Evolutionary conservation across 306 rosid genomes (phyloP), one percentile per base, ranked within the genome.

Genomic region (Vicia sativa): DNA sequence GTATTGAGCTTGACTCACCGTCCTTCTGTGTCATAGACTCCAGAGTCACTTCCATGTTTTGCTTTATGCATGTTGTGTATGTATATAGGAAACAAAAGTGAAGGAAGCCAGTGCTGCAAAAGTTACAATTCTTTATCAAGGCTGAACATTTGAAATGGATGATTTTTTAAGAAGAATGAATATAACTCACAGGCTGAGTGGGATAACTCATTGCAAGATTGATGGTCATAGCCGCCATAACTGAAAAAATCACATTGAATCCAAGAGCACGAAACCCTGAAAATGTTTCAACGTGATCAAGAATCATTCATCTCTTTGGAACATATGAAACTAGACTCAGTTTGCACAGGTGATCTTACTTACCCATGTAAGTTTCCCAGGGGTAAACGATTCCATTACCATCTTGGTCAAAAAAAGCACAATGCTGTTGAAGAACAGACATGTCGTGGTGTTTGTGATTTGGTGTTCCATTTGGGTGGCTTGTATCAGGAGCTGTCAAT

Each of bases 31-130:
- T 93, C 97, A 62, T 90, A 93, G 4, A 77, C 71, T 68, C 86
- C 91, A 2, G 89, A 67, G 74, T 93, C 98, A 66, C 98, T 93
- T 13, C 97, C 98, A 41, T 93, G 96, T 81, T 93, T 90, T 41
- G 64, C 6, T 70, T 13, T 88, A 80, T 90, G 96, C 26, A 93
- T 78, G 70, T 88, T 90, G 56, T 63, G 16, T 59, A 92, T 78
- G 79, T 92, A 80, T 39, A 92, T 56, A 0, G 98, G 98, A 38
- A 92, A 74, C 43, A 90, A 83, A 0, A 78, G 91, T 61, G 98
- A 92, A 39, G 98, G 96, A 44, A 84, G 29, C 98, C 96, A 90
- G 1, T 72, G 73, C 96, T 89, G 74, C 25, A 50, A 49, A 60
- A 48, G 23, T 63, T 14, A 42, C 50, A 44, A 58, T 39, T 37